Evolutionary conservation across 148 eudicot species (phyloP), one percentile per base, ranked within the genome.

Genomic region (Oxyria digyna): DNA sequence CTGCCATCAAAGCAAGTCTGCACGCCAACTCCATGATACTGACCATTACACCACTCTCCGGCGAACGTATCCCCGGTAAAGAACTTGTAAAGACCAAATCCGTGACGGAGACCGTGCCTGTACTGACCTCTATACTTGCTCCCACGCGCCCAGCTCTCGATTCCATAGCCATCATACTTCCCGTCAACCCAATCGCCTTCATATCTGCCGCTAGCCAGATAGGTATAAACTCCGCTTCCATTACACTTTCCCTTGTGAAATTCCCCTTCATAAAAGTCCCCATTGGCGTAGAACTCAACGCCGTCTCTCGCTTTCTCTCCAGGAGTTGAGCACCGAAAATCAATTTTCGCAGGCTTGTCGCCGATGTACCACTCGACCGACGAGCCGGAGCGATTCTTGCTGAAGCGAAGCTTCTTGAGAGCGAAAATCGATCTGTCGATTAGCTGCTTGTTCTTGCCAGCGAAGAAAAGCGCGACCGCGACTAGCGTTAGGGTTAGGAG

Each of bases 171-270:
- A 66, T 93, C 98, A 52, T 89, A 93, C 18, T 46, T 82, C 13
- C 94, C 94, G 46, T 93, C 96, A 4, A 93, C 76, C 98, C 98
- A 93, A 78, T 93, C 96, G 1, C 98, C 98, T 69, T 93, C 98
- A 37, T 93, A 93, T 43, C 95, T 80, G 12, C 98, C 96, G 41
- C 81, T 90, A 17, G 74, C 80, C 52, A 76, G 77, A 76, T 87
- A 93, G 21, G 78, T 83, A 62, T 93, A 89, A 0, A 93, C 96
- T 3, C 96, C 98, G 43, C 86, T 85, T 2, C 98, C 98, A 29
- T 85, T 86, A 35, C 95, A 80, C 72, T 74, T 87, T 1, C 96
- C 98, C 15, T 80, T 80, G 32, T 89, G 79, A 67, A 93, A 87
- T 33, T 93, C 98, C 0, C 98, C 98, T 40, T 93, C 98, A 48